phyloP scores from a whole-genome alignment of 352 stramenopile genomes.

The Pythium dissimile region DNA sequence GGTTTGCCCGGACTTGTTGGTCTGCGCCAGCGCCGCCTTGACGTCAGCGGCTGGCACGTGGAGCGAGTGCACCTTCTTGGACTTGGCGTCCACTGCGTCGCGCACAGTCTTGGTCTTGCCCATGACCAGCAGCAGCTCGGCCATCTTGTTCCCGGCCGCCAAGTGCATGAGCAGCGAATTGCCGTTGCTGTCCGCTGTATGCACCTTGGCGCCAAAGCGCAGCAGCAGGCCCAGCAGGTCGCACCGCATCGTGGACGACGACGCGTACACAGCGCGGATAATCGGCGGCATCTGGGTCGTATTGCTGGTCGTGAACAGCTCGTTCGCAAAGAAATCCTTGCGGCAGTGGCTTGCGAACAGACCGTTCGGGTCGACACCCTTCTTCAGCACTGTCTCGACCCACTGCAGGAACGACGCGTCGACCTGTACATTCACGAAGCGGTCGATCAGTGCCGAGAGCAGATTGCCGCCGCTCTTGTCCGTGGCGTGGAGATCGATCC shows the following conservation, averaged over 20 bases:
- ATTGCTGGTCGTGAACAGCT: constrained; percentile 22
- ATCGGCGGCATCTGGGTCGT: constrained; percentile 35
- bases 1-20: constrained; percentile 42
- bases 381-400: constrained; percentile 54
- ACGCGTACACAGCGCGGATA: constrained; percentile 41
- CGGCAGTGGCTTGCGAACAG: constrained; percentile 31
- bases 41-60: constrained; percentile 41
- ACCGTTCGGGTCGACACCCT: constrained; percentile 43
- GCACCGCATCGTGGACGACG: constrained; percentile 27
- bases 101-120: constrained; percentile 39
- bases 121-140: constrained; percentile 41
- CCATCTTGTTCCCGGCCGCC: constrained; percentile 40
- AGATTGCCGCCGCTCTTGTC: constrained; percentile 46
- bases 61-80: constrained; percentile 34
- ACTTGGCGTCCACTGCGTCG: constrained; percentile 30
- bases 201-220: constrained; percentile 55
- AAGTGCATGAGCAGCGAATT: constrained; percentile 70
- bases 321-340: constrained; percentile 43
- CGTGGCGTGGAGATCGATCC: constrained; percentile 35
- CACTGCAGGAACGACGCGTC: constrained; percentile 30
- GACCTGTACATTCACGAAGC: constrained; percentile 29
- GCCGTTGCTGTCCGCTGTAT: constrained; percentile 37
- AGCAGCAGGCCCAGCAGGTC: constrained; percentile 47
- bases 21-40: constrained; percentile 35
- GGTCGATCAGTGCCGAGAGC: constrained; percentile 50